Evolutionary conservation across 495 filamentous ascomycete genomes (phyloP), one percentile per base, ranked within the genome.

Genomic region (Cairneyella variabilis): DNA sequence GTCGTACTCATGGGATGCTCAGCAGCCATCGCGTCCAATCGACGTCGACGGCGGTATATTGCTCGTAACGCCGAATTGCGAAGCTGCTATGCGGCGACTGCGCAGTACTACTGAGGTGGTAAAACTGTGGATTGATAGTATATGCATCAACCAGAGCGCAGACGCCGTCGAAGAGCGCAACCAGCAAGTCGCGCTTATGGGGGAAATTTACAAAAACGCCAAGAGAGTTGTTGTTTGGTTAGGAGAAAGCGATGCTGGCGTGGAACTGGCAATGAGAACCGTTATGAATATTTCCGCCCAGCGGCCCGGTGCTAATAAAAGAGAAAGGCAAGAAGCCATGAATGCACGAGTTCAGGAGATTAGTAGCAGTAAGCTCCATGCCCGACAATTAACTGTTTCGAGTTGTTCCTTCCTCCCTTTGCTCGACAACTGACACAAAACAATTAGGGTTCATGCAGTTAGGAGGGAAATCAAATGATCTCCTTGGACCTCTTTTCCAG

Each of bases 101-200:
- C 20, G 51, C 25, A 18, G 10, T 2, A 34, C n/a, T 12, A 32
- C 14, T 10, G 25, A 14, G 12, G 6, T 3, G 3, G 26, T 7
- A 10, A 21, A 20, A 42, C 44, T 62, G 14, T 55, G 52, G 52
- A 58, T 61, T 20, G 59, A 61, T 36, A 42, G 47, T 14, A 39
- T 61, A 7, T 61, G 55, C 36, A 58, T 61, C 46, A 41, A 61
- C 37, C 59, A 61, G 36, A 28, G 30, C 30, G 30, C 30, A 34
- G 30, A 54, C 10, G 41, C 45, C 26, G n/a, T 51, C 20, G 39
- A 41, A 18, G 55, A 61, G 41, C 30, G 50, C 6, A 50, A 47
- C 28, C 7, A 22, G n/a, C 59, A 61, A 26, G 59, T 61, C 23
- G 39, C 36, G 3, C 22, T 54, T 3, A 58, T 61, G 59, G 42